Percentiles rank a stretch among this genome's conserved stretches.
These are phyloP conservation scores for Endothia cerciana DNA, from an alignment of 2,329 filamentous ascomycete species.

Conservation along the genomic window DNA sequence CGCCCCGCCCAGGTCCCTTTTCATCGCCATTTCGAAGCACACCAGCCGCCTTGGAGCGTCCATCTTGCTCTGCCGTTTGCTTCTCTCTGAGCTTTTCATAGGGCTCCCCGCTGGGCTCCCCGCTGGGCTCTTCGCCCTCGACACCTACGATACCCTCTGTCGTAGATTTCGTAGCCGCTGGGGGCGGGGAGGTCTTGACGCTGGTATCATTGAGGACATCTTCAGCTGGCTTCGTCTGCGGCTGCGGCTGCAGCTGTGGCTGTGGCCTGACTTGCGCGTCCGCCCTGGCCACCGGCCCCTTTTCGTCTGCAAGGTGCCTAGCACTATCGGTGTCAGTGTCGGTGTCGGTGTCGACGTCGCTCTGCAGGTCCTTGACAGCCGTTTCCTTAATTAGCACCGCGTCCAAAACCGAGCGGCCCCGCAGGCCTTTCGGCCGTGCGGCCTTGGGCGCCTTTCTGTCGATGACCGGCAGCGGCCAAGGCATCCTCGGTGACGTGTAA, in stretches of 20 bases:
- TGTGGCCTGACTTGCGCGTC: conserved; percentile 17
- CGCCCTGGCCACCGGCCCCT: conserved; percentile 7
- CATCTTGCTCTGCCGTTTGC: no score
- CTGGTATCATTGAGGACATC: not conserved
- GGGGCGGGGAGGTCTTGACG: not conserved
- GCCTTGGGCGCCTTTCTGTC: conserved; percentile 1
- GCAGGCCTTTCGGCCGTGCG: not conserved
- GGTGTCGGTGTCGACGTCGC: conserved; percentile 13
- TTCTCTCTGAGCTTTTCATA: no score
- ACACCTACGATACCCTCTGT: not conserved
- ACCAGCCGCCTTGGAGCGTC: not conserved
- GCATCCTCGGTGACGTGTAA: conserved; percentile 10
- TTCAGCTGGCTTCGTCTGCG: not conserved
- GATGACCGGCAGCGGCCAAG: conserved; percentile 10
- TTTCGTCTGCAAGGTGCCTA: conserved; percentile 5
- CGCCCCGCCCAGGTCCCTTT: not conserved
- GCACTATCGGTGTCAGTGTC: conserved; percentile 8
- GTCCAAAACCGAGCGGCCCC: not conserved
- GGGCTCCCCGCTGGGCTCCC: no score
- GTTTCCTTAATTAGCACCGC: conserved; percentile 11
- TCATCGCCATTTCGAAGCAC: conserved; percentile 2
- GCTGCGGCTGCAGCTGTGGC: conserved; percentile 5
- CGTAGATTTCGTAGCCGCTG: not conserved
- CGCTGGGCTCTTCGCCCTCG: no score
- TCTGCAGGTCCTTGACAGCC: conserved; percentile 16